phyloP scores from a whole-genome alignment of 345 rosid genomes.

The Brassica incana region DNA sequence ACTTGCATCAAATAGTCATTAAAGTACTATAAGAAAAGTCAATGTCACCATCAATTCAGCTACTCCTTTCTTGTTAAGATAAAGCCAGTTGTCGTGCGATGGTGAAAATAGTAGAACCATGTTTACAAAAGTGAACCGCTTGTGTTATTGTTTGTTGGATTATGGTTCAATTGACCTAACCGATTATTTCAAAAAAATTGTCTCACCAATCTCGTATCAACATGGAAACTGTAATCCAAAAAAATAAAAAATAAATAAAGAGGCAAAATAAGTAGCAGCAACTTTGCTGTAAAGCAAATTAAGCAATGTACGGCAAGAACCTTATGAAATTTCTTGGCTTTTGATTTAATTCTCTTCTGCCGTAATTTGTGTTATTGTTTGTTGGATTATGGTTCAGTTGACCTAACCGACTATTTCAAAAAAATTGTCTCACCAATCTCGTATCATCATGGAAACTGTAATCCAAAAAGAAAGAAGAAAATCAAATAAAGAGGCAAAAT shows the following conservation, averaged over 20 bases:
- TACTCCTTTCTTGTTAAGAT: constrained; percentile 11
- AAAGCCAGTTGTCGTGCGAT: not conserved
- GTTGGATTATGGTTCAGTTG: too few relatives aligned
- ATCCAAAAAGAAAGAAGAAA: not conserved
- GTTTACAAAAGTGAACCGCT: not conserved
- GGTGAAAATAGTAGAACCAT: not conserved
- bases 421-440: not conserved
- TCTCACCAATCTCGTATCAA: not conserved
- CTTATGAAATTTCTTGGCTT: constrained; percentile 11
- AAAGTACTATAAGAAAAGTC: constrained; percentile 15
- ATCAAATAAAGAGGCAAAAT: not conserved
- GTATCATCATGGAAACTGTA: not conserved
- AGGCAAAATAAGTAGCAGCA: not conserved
- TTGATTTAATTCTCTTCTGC: not conserved
- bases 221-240: not conserved
- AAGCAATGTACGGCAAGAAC: not conserved
- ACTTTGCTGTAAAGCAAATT: constrained; percentile 3
- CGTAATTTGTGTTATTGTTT: not conserved
- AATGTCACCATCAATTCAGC: constrained; percentile 24
- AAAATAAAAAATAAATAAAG: not conserved
- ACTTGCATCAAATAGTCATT: constrained; percentile 9
- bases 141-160: not conserved
- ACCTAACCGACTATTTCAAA: not conserved
- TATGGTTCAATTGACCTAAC: not conserved
- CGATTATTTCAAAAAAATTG: not conserved